phyloP scores from a whole-genome alignment of 371 early-diverging fungal genomes.

The Gilbertella persicaria region DNA sequence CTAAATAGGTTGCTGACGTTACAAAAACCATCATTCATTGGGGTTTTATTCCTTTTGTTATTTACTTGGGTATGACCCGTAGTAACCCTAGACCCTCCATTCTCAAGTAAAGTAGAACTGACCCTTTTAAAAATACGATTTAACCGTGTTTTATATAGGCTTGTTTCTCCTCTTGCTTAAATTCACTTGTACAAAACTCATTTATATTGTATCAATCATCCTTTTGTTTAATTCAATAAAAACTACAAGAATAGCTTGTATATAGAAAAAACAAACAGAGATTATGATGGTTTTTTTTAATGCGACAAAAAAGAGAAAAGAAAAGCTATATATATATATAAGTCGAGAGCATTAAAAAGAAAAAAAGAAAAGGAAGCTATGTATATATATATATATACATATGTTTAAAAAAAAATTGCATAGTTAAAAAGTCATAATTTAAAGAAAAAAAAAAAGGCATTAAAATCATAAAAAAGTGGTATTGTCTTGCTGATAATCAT shows the following conservation, averaged over 20 bases:
- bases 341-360: background rate
- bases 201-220: background rate
- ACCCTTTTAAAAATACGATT: background rate
- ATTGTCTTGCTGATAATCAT: constrained; percentile 13
- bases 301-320: background rate
- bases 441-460: too few relatives aligned
- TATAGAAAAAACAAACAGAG: background rate
- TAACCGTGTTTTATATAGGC: constrained; percentile 28
- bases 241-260: background rate
- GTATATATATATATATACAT: background rate
- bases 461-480: constrained; percentile 11
- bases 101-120: constrained; percentile 36
- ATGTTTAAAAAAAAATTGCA: too few relatives aligned
- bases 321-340: background rate
- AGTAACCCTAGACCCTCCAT: constrained; percentile 66
- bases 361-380: background rate
- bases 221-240: background rate
- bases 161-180: constrained; percentile 54
- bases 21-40: constrained; percentile 66
- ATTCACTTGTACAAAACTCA: background rate
- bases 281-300: too few relatives aligned
- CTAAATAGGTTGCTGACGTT: constrained; percentile 48
- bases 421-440: too few relatives aligned
- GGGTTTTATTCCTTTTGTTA: constrained; percentile 70
- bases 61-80: constrained; percentile 65